Evolutionary conservation across 148 eudicot genomes (phyloP).

Genomic region (Heliamphora exappendiculata): DNA sequence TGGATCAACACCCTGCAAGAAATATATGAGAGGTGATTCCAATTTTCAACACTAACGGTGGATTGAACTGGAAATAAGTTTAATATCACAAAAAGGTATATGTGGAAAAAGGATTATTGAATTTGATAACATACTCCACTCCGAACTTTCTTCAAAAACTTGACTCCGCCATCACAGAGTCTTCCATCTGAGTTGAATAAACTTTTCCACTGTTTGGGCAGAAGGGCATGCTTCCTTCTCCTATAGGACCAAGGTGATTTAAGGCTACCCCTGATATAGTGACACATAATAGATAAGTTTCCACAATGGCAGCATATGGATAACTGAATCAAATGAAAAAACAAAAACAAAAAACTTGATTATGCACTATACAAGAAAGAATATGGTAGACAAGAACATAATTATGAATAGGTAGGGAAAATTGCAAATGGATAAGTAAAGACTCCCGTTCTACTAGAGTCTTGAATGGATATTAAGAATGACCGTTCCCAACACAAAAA

Average conservation of each 20-base stretch:
- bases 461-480: neutral
- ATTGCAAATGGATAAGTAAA: neutral
- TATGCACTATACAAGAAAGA: neutral
- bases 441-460: neutral
- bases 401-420: too few relatives aligned
- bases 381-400: neutral
- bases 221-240: constrained; percentile 56
- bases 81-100: neutral
- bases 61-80: neutral
- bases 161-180: constrained; percentile 59
- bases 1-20: constrained; percentile 54
- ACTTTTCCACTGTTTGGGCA: constrained; percentile 53
- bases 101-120: neutral
- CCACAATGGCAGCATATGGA: neutral
- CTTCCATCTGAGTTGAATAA: constrained; percentile 51
- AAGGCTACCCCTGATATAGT: constrained; percentile 36
- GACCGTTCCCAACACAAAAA: neutral
- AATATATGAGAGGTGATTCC: neutral
- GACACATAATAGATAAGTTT: neutral
- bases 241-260: constrained; percentile 71
- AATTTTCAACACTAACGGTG: neutral
- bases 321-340: neutral
- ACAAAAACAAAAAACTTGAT: neutral
- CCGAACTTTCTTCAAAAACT: constrained; percentile 63
- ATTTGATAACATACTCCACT: constrained; percentile 49